Base-by-base conservation (phyloP, 331 rosid species). In the Dryas integrifolia region DNA sequence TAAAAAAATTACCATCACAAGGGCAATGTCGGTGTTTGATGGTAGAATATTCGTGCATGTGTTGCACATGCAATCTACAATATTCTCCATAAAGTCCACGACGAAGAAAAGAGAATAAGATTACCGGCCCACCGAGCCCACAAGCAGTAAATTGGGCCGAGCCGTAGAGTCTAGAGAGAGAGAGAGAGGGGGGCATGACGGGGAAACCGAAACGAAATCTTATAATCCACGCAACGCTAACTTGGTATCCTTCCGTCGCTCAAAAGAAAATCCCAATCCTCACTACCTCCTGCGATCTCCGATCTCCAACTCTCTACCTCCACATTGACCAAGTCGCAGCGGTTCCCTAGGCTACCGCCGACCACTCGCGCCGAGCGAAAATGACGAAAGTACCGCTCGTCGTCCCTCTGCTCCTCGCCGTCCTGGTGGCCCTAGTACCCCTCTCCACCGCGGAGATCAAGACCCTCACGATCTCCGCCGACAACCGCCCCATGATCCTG, bases 391-490 rank as follows among this genome's bases (percentile, higher is more conserved):
- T 58, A 18, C 68, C 70, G 84, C 62, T 75, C 46, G 2, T 79
- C 84, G 69, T 69, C 69, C 58, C 75, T 64, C 46, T 81, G 79
- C 2, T 73, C 74, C 3, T 78, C 74, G 6, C 68, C 46, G 2
- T 79, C 78, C 18, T 81, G 56, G 0, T 82, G 56, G 13, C 58
- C 65, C 44, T 79, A 10, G 7, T 76, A 40, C 55, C 73, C 67
- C 80, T 72, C 50, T 14, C 96, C 72, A 16, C 81, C 59, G 97
- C 89, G n/a, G 98, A 92, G 90, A 92, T 88, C 76, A 92, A 86
- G 72, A 80, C 86, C 85, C 92, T 92, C 1, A 78, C 84, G 44
- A 88, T 92, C 52, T 72, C 63, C 64, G 69, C 90, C 83, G 98
- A 92, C 77, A 65, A 75, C 43, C 90, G 98, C 0, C 75, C 90